Conservation (phyloP, 2,329 filamentous ascomycete genomes). For the Beauveria rudraprayagi region DNA sequence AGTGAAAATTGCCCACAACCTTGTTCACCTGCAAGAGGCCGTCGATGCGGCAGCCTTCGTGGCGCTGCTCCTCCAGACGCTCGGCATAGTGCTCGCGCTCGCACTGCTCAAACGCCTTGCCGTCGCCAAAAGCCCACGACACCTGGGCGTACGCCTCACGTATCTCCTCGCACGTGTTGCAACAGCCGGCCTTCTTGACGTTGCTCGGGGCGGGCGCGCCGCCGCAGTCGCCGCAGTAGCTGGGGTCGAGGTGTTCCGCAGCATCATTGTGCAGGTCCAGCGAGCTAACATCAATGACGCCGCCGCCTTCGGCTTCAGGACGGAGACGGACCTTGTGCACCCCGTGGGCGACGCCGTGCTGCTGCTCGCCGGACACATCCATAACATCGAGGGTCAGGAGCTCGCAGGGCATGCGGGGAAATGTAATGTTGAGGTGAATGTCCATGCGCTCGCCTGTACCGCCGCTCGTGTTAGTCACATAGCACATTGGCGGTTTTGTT, state of each 20-base stretch:
- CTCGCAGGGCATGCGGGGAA: slow-evolving; percentile 89
- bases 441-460: slow-evolving; percentile 91
- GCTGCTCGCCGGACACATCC: slow-evolving; percentile 96
- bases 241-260: slow-evolving; percentile 73
- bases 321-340: slow-evolving; percentile 82
- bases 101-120: slow-evolving; percentile 91
- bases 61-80: slow-evolving; percentile 75
- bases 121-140: slow-evolving; percentile 89
- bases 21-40: slow-evolving; percentile 93
- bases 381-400: slow-evolving; percentile 95
- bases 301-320: slow-evolving; percentile 64
- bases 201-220: slow-evolving; percentile 67
- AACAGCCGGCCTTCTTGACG: slow-evolving; percentile 78
- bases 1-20: slow-evolving; percentile 96
- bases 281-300: slow-evolving; percentile 61
- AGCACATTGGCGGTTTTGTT: neutral
- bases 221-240: slow-evolving; percentile 92
- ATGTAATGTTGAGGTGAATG: slow-evolving; percentile 95
- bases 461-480: slow-evolving; percentile 17
- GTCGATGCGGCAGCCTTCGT: slow-evolving; percentile 91
- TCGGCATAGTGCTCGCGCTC: slow-evolving; percentile 89
- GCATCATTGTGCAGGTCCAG: slow-evolving; percentile 59
- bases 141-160: slow-evolving; percentile 84
- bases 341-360: slow-evolving; percentile 87
- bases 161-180: slow-evolving; percentile 95